phyloP scores from a whole-genome alignment of 495 filamentous ascomycete species.

The Neurospora sp. region DNA sequence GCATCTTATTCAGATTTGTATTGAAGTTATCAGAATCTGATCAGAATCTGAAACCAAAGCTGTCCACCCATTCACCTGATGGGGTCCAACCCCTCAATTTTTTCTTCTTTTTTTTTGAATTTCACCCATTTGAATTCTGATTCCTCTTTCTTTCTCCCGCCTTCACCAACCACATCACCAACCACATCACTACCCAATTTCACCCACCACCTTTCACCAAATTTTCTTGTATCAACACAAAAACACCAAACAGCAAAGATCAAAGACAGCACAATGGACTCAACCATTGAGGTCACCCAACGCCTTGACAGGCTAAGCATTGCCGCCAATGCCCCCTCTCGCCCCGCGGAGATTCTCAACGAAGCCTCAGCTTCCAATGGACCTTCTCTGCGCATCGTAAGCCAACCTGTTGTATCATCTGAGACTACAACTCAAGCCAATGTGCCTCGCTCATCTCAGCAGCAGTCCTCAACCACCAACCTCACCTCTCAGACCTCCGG shows the following conservation, averaged over 20 bases:
- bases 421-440: not conserved
- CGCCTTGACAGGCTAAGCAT: not conserved
- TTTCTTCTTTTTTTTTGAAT: not conserved
- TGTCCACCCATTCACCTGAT: not conserved
- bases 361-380: not conserved
- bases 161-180: not conserved
- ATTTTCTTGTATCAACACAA: not conserved
- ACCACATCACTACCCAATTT: not conserved
- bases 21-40: not conserved
- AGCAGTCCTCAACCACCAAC: not conserved
- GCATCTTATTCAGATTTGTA: not conserved
- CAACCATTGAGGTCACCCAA: not conserved
- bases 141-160: not conserved
- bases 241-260: not conserved
- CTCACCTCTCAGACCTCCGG: not conserved
- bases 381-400: accelerated
- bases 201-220: not conserved
- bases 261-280: not conserved
- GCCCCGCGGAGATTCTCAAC: not conserved
- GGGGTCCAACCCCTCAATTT: not conserved
- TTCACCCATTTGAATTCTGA: not conserved
- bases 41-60: not conserved
- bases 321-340: not conserved
- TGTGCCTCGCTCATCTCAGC: not conserved
- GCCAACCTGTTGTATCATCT: not conserved